Base-by-base conservation (phyloP, 768 basidiomycete species). In the Naganishia vishniacii region DNA sequence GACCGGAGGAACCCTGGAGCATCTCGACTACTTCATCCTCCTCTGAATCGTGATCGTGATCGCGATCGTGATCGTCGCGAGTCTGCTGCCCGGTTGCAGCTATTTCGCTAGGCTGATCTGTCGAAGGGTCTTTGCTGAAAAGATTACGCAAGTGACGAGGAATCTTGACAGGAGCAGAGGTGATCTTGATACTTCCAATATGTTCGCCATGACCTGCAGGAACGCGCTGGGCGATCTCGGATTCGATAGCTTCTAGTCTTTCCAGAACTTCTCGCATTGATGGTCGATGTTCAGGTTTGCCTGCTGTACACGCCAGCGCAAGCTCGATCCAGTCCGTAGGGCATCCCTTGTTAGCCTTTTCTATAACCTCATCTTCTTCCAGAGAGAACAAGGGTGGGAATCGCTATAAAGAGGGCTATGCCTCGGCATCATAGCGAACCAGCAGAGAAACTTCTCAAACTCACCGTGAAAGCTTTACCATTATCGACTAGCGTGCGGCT, bases 401-500 rank as follows among this genome's bases (percentile, higher is more conserved):
- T 4, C 94, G 85, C 78, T 90, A 86, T 76, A 88, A 86, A 66
- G 84, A 81, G 46, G 34, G 13, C n/a, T n/a, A n/a, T n/a, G n/a
- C n/a, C n/a, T n/a, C n/a, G n/a, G n/a, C n/a, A n/a, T n/a, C n/a
- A n/a, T n/a, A n/a, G n/a, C n/a, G n/a, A n/a, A n/a, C n/a, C n/a
- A n/a, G n/a, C n/a, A n/a, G n/a, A n/a, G n/a, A n/a, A 25, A 18
- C 48, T 26, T 2, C 20, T 26, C 18, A 29, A 47, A 64, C 71
- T 65, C 44, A 77, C 77, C 29, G 72, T 76, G 70, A 80, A 81
- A 13, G 76, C 78, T 48, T 82, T 76, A 64, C 59, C 40, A 32
- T 90, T 88, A 68, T 94, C 90, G 0, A 93, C 93, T n/a, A 97
- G 82, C 46, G 80, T 83, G 23, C 92, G 83, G 2, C 88, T 83